Conservation (phyloP, 2,329 filamentous ascomycete species). For the Bertia moriformis region DNA sequence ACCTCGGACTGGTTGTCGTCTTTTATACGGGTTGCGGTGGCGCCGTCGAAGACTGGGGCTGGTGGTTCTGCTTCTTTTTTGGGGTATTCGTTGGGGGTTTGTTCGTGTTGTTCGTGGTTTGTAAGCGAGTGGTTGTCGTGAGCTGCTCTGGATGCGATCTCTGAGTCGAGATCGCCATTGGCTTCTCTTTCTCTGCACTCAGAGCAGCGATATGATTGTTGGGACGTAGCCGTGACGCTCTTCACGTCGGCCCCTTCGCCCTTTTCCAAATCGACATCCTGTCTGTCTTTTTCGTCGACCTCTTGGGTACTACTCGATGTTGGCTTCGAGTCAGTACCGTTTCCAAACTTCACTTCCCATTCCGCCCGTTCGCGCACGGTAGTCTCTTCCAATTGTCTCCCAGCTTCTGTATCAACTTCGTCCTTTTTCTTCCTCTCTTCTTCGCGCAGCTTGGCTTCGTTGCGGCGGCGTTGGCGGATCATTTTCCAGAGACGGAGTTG, state of each 20-base stretch:
- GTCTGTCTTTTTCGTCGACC: conserved; percentile 4
- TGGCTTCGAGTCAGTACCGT: neutral
- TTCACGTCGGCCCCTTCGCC: conserved; percentile 9
- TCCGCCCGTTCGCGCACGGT: conserved; percentile 44
- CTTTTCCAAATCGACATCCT: conserved; percentile 2
- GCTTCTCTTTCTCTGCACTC: neutral
- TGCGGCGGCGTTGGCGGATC: conserved; percentile 46
- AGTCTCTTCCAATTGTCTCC: conserved; percentile 48
- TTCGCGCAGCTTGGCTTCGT: conserved; percentile 32
- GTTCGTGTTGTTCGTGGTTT: too few species aligned
- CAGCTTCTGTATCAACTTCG: conserved; percentile 55
- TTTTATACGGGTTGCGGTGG: neutral
- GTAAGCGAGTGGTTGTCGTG: too few species aligned
- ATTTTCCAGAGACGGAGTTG: conserved; percentile 79
- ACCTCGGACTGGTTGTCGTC: neutral
- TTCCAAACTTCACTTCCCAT: conserved; percentile 54
- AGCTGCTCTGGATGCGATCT: too few species aligned
- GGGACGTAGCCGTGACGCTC: conserved; percentile 6
- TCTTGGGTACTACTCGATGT: conserved; percentile 5
- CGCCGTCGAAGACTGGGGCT: neutral
- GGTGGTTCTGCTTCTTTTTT: too few species aligned
- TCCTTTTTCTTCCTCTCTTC: conserved; percentile 38
- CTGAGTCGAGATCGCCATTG: neutral
- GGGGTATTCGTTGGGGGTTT: too few species aligned
- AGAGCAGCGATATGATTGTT: neutral